phyloP scores from a whole-genome alignment of 371 early-diverging fungal species.

The Mucor irregularis region DNA sequence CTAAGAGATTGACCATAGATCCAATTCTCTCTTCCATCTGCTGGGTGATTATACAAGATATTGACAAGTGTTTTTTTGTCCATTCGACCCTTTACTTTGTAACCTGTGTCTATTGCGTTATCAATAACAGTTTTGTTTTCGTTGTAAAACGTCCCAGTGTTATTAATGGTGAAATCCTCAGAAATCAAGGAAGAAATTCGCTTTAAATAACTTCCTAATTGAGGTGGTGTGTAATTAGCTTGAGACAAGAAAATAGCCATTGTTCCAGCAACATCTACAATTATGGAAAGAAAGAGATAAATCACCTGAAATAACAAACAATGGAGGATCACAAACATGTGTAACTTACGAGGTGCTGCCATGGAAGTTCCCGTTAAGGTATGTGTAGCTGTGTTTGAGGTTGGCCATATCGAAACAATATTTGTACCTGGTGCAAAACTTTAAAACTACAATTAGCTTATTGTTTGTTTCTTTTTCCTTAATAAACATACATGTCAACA shows the following conservation, averaged over 20 bases:
- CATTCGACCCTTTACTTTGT: slow-evolving; percentile 13
- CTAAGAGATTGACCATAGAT: slow-evolving; percentile 25
- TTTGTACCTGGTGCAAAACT: slow-evolving; percentile 76
- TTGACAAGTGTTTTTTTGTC: slow-evolving; percentile 24
- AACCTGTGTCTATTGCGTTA: slow-evolving; percentile 36
- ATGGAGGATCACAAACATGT: not conserved
- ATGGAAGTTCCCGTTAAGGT: slow-evolving; percentile 74
- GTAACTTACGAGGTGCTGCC: slow-evolving; percentile 64
- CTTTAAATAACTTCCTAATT: slow-evolving; percentile 27
- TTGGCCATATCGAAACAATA: slow-evolving; percentile 68
- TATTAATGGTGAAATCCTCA: slow-evolving; percentile 36
- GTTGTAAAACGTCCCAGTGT: slow-evolving; percentile 25
- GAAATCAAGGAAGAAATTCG: slow-evolving; percentile 26
- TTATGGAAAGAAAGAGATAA: not conserved
- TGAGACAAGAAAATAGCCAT: slow-evolving; percentile 44
- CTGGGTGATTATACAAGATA: slow-evolving; percentile 29
- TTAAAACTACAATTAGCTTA: not conserved
- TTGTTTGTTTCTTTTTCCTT: not conserved
- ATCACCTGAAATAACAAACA: not conserved
- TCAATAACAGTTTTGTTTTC: slow-evolving; percentile 45
- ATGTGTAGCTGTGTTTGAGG: slow-evolving; percentile 26
- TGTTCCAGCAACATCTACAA: slow-evolving; percentile 38
- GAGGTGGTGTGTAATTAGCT: slow-evolving; percentile 34
- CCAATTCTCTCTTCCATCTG: slow-evolving; percentile 26
- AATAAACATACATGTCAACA: slow-evolving; percentile 64